Evolutionary conservation across 2,329 filamentous ascomycete genomes (phyloP).

Genomic region (Aphanocladium album): DNA sequence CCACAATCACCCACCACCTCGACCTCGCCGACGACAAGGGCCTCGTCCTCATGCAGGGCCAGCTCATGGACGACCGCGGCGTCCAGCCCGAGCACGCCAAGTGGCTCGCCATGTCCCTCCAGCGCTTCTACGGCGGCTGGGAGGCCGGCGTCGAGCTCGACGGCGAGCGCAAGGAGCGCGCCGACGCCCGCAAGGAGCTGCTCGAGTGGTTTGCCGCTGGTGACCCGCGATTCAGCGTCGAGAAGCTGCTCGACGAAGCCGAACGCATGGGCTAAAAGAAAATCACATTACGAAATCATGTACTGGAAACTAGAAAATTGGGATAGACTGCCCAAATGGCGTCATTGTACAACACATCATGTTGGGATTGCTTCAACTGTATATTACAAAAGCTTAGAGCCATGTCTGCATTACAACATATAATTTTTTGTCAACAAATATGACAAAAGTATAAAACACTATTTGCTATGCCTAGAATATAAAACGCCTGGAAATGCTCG

Average conservation of each 20-base stretch:
- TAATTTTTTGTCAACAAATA: not conserved
- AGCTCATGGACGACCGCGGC: conserved; percentile 69
- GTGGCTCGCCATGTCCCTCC: conserved; percentile 87
- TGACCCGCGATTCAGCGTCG: conserved; percentile 73
- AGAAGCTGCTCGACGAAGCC: conserved; percentile 81
- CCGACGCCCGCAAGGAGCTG: conserved; percentile 60
- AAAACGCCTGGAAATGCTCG: not conserved
- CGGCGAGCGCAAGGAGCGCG: conserved; percentile 48
- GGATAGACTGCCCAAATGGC: not conserved
- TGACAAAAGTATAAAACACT: not conserved
- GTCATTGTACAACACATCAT: conserved; percentile 1
- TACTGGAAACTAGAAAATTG: not conserved
- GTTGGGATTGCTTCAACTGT: not conserved
- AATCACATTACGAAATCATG: not conserved
- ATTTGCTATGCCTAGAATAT: not conserved
- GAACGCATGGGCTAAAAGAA: conserved; percentile 62
- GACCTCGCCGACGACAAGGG: conserved; percentile 72
- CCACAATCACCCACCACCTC: conserved; percentile 85
- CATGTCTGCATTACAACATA: not conserved
- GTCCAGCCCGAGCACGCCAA: conserved; percentile 76
- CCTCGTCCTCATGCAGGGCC: conserved; percentile 80
- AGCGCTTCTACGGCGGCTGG: conserved; percentile 82
- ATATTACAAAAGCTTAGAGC: not conserved
- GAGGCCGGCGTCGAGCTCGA: conserved; percentile 36
- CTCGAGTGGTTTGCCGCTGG: conserved; percentile 78